Base-by-base conservation (phyloP, 208 protist genomes). In the Leishmania martiniquensis region DNA sequence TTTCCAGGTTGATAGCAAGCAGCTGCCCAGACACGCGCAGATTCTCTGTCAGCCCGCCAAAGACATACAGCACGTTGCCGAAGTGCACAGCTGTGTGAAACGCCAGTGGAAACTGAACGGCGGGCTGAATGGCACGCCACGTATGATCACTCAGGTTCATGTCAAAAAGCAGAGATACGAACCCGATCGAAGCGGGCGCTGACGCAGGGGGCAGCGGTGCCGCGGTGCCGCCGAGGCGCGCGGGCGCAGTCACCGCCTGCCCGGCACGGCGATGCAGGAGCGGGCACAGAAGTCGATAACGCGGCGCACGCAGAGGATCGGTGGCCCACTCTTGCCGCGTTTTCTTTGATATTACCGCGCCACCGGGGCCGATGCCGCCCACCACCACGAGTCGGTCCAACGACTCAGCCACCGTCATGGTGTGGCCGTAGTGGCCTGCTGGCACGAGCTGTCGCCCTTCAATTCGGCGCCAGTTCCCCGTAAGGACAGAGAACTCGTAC, bases 401-500 rank as follows among this genome's bases (percentile, higher is more conserved):
- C 7, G 75, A 47, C 63, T 89, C 82, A 6, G 92, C 85, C 39
- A 91, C 85, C 4, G 89, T 87, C 75, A 93, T 76, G 1, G 91
- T 83, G 85, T 97, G 93, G 55, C 81, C 91, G 82, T 94, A 95
- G 77, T 92, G 88, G 7, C 91, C 93, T 15, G 89, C 86, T 10
- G 91, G 88, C n/a, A 90, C 82, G 67, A 89, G 88, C 79, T 93
- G 85, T 67, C 75, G 78, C n/a, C 93, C 91, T 66, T 97, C 93
- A 39, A 97, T 39, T 25, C 93, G 88, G 34, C 89, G 83, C 91
- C 93, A 97, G 72, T 76, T 83, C 6, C 91, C 88, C n/a, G 86
- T 93, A 47, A 95, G 74, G 0, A 97, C 71, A 7, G 88, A 91
- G 72, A 95, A 97, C 84, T 97, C 93, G 82, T 97, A 97, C 39